Evolutionary conservation across 2,329 filamentous ascomycete genomes (phyloP).

Genomic region (Diaporthe batatas): DNA sequence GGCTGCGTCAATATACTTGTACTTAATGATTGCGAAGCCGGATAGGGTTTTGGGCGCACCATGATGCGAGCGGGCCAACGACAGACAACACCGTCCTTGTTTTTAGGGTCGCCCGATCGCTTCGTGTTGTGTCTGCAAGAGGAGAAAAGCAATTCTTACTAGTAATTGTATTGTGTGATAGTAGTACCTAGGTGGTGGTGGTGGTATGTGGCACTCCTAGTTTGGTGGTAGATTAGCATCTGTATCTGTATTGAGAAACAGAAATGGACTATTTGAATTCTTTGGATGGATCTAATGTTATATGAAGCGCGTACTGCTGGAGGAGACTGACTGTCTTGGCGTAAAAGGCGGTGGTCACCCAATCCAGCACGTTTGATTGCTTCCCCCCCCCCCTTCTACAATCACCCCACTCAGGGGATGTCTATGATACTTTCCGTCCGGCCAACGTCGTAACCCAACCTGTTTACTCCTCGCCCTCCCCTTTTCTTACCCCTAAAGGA

Average conservation of each 20-base stretch:
- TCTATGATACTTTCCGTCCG: neutral
- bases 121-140: conserved; percentile 22
- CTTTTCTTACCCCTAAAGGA: no score
- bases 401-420: no score
- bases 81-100: neutral
- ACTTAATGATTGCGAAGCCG: conserved; percentile 14
- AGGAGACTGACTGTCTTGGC: conserved; percentile 11
- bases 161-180: conserved; percentile 35
- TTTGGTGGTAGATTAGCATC: neutral
- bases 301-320: neutral
- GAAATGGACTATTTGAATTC: neutral
- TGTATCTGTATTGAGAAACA: neutral
- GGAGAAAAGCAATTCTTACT: conserved; percentile 16
- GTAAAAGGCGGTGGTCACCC: no score
- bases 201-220: neutral
- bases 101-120: neutral
- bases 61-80: neutral
- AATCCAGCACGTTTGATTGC: neutral
- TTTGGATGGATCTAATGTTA: neutral
- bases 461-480: no score
- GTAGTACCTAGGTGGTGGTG: neutral
- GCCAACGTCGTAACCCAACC: no score
- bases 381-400: no score
- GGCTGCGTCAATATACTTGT: conserved; percentile 16
- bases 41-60: neutral